Base-by-base conservation (phyloP, 169 alveolate genomes). In the Plasmodium malariae region DNA sequence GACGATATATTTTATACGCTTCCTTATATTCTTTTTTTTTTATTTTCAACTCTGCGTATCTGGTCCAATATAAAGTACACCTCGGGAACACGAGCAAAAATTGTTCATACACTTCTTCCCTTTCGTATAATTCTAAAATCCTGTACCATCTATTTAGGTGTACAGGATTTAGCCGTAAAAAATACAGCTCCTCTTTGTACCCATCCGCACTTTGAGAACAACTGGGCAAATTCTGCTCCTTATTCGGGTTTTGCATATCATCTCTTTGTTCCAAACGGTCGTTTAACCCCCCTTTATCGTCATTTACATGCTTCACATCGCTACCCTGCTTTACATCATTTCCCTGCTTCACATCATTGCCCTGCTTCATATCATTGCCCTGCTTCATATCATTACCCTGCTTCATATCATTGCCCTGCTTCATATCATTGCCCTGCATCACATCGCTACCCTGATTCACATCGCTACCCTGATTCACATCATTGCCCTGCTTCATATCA, bases 31-130 rank as follows among this genome's bases (percentile, higher is more conserved):
- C 72, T 71, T 67, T 67, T 68, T 83, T 83, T 83, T 83, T 83
- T 49, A 83, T 57, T 67, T 83, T 83, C 43, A 83, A 57, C 54
- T 83, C 91, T 65, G 85, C 91, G 67, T 83, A 83, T 83, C 36
- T 83, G 19, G 28, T 83, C 91, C 91, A 83, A 36, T 83, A 83
- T n/a, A 7, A 67, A 4, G 70, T 57, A 54, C 91, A 83, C 21
- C 91, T 67, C 32, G 91, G 91, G 19, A 83, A 83, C 11, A 83
- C 30, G 6, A 83, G n/a, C 7, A 80, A 55, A 80, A 80, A 80
- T 5, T 32, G 85, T 67, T 80, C 90, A 57, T 80, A 80, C 17
- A 36, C 45, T 48, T 80, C 90, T 80, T 80, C 90, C 9, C 49
- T 68, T 36, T 80, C 85, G 43, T 80, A 80, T 32, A 49, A 7